phyloP scores from a whole-genome alignment of 2,329 filamentous ascomycete genomes.

The Hypoxylon sp. region DNA sequence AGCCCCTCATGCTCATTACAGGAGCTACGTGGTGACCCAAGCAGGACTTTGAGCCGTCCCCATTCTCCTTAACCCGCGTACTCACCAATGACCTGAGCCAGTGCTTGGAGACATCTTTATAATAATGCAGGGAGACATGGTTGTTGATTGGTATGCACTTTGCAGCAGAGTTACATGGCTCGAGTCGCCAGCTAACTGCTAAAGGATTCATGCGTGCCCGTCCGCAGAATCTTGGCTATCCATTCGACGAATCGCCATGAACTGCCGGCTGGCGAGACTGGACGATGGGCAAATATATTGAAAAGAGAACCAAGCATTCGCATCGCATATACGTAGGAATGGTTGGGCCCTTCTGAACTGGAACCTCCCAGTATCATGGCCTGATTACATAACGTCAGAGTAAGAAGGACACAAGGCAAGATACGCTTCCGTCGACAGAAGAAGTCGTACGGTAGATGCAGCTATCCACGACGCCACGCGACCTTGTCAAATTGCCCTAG shows the following conservation, averaged over 20 bases:
- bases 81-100: constrained; percentile 19
- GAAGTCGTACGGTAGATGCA: constrained; percentile 25
- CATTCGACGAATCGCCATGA: constrained; percentile 30
- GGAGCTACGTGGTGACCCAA: constrained; percentile 25
- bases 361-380: constrained; percentile 19
- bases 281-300: constrained; percentile 38
- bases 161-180: constrained; percentile 33
- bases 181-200: constrained; percentile 19
- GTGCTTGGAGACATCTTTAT: constrained; percentile 14
- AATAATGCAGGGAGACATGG: not conserved
- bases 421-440: constrained; percentile 13
- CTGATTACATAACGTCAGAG: constrained; percentile 18
- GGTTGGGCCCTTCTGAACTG: constrained; percentile 14
- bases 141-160: constrained; percentile 28
- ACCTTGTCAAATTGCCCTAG: not conserved
- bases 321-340: constrained; percentile 10
- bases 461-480: constrained; percentile 1
- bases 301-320: constrained; percentile 25
- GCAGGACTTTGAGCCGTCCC: constrained; percentile 6
- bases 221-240: constrained; percentile 35
- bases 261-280: constrained; percentile 35
- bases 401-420: constrained; percentile 1
- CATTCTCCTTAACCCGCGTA: constrained; percentile 11
- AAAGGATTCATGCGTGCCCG: constrained; percentile 34
- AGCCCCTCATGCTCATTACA: constrained; percentile 16